Evolutionary conservation across 2,329 filamentous ascomycete species (phyloP), one percentile per base, ranked within the genome.

Genomic region (Zymoseptoria tritici): DNA sequence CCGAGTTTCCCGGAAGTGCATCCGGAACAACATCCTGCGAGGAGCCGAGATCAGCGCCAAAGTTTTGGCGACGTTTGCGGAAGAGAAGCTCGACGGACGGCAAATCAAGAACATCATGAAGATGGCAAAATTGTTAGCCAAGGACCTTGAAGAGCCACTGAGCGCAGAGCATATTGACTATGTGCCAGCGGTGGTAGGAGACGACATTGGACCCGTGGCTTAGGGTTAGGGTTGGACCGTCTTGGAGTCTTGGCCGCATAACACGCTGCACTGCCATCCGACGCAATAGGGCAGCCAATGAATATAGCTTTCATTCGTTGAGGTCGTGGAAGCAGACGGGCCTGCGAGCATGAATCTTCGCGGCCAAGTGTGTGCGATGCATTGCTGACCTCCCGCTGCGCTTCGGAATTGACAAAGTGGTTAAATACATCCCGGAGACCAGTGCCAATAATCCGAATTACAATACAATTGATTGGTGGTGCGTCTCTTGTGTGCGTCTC

Each of bases 21-120:
- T 75, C 57, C 64, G 63, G 60, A 26, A 55, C 51, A 58, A 20
- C 9, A 49, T 72, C 19, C 1, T 62, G 16, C 29, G 52, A n/a
- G 60, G 51, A 9, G 49, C 60, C 0, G 52, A 55, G 19, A 42
- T 64, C n/a, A 31, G 55, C 22, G 29, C 53, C 2, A n/a, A 31
- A 16, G 62, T 61, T 13, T 49, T 62, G 11, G 26, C 52, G 20
- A 46, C 24, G 5, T 64, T 62, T 16, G 62, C 62, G 5, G 21
- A 31, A n/a, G 58, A 64, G 50, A 36, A 52, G 20, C 50, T 62
- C 4, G 62, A 60, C 49, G 61, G 63, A 8, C 49, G 61, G 29
- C 63, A 65, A 54, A 65, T 65, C 22, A 65, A 65, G 56, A 65
- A 65, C 20, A 31, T 58, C 11, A 58, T 63, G 59, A 65, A 63